Evolutionary conservation across 208 protist species (phyloP), one percentile per base, ranked within the genome.

Genomic region (Leishmania gerbilli): DNA sequence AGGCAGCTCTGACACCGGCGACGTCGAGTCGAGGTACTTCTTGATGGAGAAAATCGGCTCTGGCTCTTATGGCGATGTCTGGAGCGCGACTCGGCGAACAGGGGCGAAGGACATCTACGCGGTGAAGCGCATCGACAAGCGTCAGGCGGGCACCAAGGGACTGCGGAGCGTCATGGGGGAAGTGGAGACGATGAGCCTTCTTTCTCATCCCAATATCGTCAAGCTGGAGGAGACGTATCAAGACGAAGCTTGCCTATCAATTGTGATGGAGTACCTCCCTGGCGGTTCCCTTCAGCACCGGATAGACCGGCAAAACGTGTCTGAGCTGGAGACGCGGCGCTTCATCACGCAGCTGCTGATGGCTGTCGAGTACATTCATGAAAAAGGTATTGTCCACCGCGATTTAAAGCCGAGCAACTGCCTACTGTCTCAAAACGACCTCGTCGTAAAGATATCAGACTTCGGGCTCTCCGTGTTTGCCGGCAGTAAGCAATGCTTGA

Each of bases 341-440:
- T 92, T 97, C 42, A 84, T 95, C 2, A 95, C 82, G n/a, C 90
- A 97, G 74, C 80, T 98, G 3, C 76, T 98, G 0, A 83, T 96
- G 81, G 94, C 96, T 0, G 65, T 98, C 4, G 96, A 98, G 82
- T 98, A 97, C 83, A 94, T 98, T 37, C 96, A 98, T 74, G 87
- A 93, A 45, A 94, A 93, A 74, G 95, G 93, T 31, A 96, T 98
- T 60, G 96, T 97, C 11, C 96, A 98, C 78, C 93, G 96, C 42
- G 96, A 98, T 74, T 58, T 98, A n/a, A 98, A 98, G 81, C 95
- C 95, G n/a, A 93, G 92, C 47, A 98, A 98, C 83, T 95, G 92
- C 78, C 92, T 98, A 60, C 74, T 98, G 47, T 90, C 91, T 27
- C 85, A 91, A 37, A 88, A 88, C 40, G 90, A 93, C 55, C 84